These are phyloP conservation scores for Zalerion maritima DNA, from an alignment of 495 filamentous ascomycete species.

Conservation along the genomic window DNA sequence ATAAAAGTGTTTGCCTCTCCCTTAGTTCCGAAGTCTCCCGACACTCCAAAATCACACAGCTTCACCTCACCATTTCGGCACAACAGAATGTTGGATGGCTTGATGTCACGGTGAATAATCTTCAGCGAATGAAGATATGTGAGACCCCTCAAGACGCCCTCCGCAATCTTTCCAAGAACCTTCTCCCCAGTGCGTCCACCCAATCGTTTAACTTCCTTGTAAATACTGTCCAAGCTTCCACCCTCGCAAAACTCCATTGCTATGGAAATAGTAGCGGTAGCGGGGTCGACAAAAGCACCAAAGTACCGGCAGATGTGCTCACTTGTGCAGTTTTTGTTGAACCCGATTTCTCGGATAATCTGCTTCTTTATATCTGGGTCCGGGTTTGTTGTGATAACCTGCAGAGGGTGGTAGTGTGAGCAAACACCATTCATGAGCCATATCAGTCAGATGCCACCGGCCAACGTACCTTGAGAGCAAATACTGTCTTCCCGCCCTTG, in stretches of 20 bases:
- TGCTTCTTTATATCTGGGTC: conserved; percentile 97
- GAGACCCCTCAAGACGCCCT: conserved; percentile 84
- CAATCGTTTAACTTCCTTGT: conserved; percentile 89
- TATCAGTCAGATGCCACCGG: conserved; percentile 1
- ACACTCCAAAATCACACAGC: conserved; percentile 95
- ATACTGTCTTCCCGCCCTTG: conserved; percentile 81
- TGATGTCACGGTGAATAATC: conserved; percentile 98
- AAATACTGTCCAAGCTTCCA: conserved; percentile 86
- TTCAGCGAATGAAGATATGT: conserved; percentile 94
- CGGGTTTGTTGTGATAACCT: conserved; percentile 97
- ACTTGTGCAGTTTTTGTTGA: conserved; percentile 93
- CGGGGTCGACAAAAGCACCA: conserved; percentile 86
- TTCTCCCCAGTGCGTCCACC: conserved; percentile 94
- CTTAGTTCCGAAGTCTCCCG: conserved; percentile 94
- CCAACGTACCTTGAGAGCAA: conserved; percentile 88
- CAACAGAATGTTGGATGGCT: conserved; percentile 91
- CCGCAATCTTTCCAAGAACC: conserved; percentile 93
- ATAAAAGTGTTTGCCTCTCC: conserved; percentile 98
- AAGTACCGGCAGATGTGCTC: conserved; percentile 95
- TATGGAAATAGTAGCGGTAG: conserved; percentile 88
- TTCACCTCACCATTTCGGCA: conserved; percentile 89
- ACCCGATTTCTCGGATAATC: conserved; percentile 85
- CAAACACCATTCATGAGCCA: neutral
- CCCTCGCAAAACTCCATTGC: conserved; percentile 99
- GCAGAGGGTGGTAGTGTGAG: conserved; percentile 12